Percentiles rank a stretch among this genome's conserved stretches.
These are phyloP conservation scores for Mucor plumbeus DNA, from an alignment of 371 early-diverging fungal genomes.

Conservation along the genomic window DNA sequence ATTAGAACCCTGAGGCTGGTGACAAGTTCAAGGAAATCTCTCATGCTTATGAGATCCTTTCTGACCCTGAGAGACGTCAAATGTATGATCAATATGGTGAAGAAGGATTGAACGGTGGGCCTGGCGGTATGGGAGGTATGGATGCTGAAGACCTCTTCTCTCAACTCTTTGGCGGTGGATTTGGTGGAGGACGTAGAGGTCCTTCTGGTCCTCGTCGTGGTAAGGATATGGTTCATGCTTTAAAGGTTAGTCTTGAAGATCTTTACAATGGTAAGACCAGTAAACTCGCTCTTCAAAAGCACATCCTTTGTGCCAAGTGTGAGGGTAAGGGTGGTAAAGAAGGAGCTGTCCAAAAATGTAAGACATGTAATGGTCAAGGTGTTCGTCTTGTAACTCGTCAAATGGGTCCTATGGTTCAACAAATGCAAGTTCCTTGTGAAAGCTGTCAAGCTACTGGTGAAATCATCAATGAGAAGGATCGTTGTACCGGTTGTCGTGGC, in stretches of 20 bases:
- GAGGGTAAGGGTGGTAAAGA: constrained; percentile 84
- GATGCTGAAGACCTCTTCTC: constrained; percentile 89
- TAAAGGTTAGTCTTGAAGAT: constrained; percentile 92
- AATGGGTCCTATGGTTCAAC: constrained; percentile 98
- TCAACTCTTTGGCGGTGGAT: constrained; percentile 76
- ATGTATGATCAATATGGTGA: constrained; percentile 87
- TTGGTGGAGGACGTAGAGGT: constrained; percentile 61
- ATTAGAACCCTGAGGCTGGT: constrained; percentile 77
- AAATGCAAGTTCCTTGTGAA: constrained; percentile 93
- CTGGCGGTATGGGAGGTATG: constrained; percentile 64
- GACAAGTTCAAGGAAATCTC: constrained; percentile 95
- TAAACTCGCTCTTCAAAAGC: constrained; percentile 89
- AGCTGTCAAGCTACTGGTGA: constrained; percentile 91
- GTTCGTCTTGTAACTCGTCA: constrained; percentile 86
- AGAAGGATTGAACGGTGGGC: constrained; percentile 79
- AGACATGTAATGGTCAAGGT: constrained; percentile 85
- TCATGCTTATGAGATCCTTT: constrained; percentile 94
- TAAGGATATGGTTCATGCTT: constrained; percentile 76
- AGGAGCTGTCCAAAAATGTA: constrained; percentile 73
- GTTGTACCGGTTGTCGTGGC: constrained; percentile 88
- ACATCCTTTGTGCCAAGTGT: constrained; percentile 80
- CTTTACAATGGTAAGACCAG: constrained; percentile 93
- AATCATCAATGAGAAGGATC: constrained; percentile 84
- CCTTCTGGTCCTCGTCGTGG: constrained; percentile 79
- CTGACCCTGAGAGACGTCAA: constrained; percentile 80